Evolutionary conservation across 352 stramenopile genomes (phyloP).

Genomic region (Phytophthora foliorum): DNA sequence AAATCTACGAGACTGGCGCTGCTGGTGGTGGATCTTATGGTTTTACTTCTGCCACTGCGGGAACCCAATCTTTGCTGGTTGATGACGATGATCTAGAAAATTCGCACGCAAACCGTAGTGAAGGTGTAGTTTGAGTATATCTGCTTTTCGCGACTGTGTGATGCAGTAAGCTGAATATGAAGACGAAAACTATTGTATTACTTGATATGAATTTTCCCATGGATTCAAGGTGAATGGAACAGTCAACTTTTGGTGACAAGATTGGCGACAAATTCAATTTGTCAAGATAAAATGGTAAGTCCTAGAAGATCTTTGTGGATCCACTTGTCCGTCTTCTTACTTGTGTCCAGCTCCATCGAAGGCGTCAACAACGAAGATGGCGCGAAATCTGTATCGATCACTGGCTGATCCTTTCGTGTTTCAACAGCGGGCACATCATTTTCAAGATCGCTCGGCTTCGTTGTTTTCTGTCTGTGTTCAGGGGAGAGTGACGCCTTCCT

Average conservation of each 20-base stretch:
- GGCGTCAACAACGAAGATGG: not conserved
- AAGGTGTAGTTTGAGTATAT: conserved; percentile 4
- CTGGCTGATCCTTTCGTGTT: not conserved
- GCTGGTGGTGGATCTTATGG: conserved; percentile 40
- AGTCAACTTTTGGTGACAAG: conserved; percentile 2
- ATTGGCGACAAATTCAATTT: too few species aligned
- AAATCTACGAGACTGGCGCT: conserved; percentile 39
- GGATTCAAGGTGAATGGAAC: too few species aligned
- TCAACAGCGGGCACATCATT: not conserved
- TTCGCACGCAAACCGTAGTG: not conserved
- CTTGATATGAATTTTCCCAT: too few species aligned
- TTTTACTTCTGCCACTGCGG: conserved; percentile 30
- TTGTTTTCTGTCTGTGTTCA: not conserved
- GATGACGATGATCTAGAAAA: conserved; percentile 26
- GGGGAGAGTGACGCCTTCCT: not conserved
- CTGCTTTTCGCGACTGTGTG: not conserved
- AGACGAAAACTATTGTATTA: not conserved
- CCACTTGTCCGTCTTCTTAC: not conserved
- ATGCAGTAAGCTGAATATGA: not conserved
- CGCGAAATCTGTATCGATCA: not conserved
- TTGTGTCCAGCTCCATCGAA: not conserved
- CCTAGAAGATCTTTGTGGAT: conserved; percentile 15
- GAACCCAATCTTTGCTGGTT: conserved; percentile 31
- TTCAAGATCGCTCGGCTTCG: not conserved
- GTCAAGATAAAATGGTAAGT: conserved; percentile 5